Evolutionary conservation across 768 basidiomycete species (phyloP), one percentile per base, ranked within the genome.

Genomic region (Leucocoprinus birnbaumii): DNA sequence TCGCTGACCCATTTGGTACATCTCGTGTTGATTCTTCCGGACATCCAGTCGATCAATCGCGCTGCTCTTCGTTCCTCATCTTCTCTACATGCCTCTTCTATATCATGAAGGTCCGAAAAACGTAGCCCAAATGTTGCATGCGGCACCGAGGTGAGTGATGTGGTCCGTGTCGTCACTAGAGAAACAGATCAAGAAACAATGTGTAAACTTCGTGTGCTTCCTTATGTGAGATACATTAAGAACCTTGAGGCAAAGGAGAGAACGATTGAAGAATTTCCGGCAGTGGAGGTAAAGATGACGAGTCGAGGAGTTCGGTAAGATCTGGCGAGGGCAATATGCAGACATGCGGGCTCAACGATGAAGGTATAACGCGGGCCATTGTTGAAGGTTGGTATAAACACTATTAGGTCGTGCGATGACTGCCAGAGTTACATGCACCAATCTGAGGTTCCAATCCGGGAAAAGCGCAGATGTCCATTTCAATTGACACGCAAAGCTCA

Each of bases 11-110:
- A 94, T 64, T 76, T 80, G 7, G 77, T 68, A 56, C 84, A 85
- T 54, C 83, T 77, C 58, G 75, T 77, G 40, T 74, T 70, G 51
- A 93, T 84, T 46, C 91, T 83, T 10, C 82, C 81, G 35, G 87
- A 80, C 59, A 94, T 86, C 91, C 91, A 94, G 71, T 94, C 91
- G 61, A 93, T 78, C n/a, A 82, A 86, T 45, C 91, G 81, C 21
- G 80, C 80, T 0, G 91, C 88, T 27, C 91, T 87, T 60, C 83
- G 71, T 58, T 89, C 86, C 59, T 92, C 91, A 61, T 87, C 86
- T 68, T 94, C 91, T 16, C 78, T 78, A 60, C 86, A 89, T 13
- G 86, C 86, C 16, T 74, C 68, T 65, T 94, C 91, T 13, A 89
- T 81, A 61, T 89, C 86, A 1, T 63, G 58, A 41, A 94, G 72